Percentiles rank a stretch among this genome's conserved stretches.
phyloP scores from a whole-genome alignment of 192 early-diverging fungal genomes.

The Thamnidium elegans region DNA sequence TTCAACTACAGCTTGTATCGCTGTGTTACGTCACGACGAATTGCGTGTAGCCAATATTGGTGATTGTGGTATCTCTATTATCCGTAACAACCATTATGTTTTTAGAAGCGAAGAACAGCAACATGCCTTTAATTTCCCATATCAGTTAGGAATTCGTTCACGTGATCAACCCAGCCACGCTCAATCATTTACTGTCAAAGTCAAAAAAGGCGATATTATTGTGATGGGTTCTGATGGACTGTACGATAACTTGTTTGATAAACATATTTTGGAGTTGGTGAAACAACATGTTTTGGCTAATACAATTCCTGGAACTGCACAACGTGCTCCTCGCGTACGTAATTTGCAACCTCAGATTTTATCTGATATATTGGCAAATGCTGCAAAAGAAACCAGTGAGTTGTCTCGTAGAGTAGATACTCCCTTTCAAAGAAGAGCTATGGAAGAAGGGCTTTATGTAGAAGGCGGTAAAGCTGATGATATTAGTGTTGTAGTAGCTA shows the following conservation, averaged over 20 bases:
- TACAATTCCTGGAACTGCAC: conserved; percentile 25
- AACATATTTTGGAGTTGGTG: conserved; percentile 78
- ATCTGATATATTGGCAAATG: conserved; percentile 71
- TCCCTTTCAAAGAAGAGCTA: conserved; percentile 92
- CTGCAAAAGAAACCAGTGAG: conserved; percentile 76
- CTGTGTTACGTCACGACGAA: conserved; percentile 87
- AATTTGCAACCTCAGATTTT: conserved; percentile 70
- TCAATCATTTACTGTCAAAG: conserved; percentile 76
- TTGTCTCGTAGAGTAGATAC: conserved; percentile 67
- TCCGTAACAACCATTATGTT: conserved; percentile 81
- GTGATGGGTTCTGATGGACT: conserved; percentile 92
- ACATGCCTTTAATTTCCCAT: conserved; percentile 98
- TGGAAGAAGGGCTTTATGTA: conserved; percentile 73
- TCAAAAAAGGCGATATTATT: conserved; percentile 89
- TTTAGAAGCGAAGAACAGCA: conserved; percentile 96
- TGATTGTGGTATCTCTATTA: conserved; percentile 86
- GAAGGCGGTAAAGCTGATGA: conserved; percentile 93
- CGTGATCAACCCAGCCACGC: conserved; percentile 80
- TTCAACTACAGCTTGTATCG: conserved; percentile 86
- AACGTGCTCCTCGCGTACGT: conserved; percentile 48
- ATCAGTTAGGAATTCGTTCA: conserved; percentile 84
- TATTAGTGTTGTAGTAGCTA: conserved; percentile 85
- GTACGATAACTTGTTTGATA: conserved; percentile 97
- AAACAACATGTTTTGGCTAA: conserved; percentile 27
- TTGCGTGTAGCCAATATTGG: conserved; percentile 91